phyloP scores from a whole-genome alignment of 2,329 filamentous ascomycete species.

The Hortaea werneckii region DNA sequence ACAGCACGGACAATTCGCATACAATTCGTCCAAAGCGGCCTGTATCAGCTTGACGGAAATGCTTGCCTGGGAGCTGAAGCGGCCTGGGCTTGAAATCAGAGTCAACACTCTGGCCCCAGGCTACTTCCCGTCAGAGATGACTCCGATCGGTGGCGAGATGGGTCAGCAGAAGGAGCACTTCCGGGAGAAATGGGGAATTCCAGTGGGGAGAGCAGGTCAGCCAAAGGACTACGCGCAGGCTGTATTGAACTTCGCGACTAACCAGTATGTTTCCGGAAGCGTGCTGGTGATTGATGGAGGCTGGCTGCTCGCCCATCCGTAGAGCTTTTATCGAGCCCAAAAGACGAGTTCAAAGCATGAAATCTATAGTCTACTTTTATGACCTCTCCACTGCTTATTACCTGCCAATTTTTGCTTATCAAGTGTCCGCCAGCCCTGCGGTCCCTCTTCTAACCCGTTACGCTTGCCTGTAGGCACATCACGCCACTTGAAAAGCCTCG shows the following conservation, averaged over 20 bases:
- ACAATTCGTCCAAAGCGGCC: conserved; percentile 42
- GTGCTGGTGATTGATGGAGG: conserved; percentile 56
- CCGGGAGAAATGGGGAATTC: conserved; percentile 26
- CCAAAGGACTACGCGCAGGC: conserved; percentile 44
- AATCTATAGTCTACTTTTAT: not conserved
- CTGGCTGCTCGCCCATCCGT: conserved; percentile 34
- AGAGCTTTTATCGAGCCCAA: not conserved
- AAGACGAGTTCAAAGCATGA: too few species aligned
- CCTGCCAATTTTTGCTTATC: conserved; percentile 14
- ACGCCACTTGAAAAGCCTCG: conserved; percentile 16
- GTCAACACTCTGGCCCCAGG: conserved; percentile 49
- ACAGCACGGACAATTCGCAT: conserved; percentile 36
- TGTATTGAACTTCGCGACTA: conserved; percentile 43
- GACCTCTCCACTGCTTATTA: conserved; percentile 11
- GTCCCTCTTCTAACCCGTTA: conserved; percentile 22
- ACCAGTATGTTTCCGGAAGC: conserved; percentile 53
- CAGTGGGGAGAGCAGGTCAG: conserved; percentile 28
- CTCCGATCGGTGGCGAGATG: conserved; percentile 38
- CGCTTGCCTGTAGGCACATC: conserved; percentile 11
- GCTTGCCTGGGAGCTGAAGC: conserved; percentile 43
- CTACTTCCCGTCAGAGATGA: conserved; percentile 50
- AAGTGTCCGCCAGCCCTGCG: conserved; percentile 17
- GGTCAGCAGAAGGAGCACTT: conserved; percentile 41
- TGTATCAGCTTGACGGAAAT: conserved; percentile 47
- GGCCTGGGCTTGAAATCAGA: conserved; percentile 40